Evolutionary conservation across 495 filamentous ascomycete genomes (phyloP).

Genomic region (Daldinia caldariorum): DNA sequence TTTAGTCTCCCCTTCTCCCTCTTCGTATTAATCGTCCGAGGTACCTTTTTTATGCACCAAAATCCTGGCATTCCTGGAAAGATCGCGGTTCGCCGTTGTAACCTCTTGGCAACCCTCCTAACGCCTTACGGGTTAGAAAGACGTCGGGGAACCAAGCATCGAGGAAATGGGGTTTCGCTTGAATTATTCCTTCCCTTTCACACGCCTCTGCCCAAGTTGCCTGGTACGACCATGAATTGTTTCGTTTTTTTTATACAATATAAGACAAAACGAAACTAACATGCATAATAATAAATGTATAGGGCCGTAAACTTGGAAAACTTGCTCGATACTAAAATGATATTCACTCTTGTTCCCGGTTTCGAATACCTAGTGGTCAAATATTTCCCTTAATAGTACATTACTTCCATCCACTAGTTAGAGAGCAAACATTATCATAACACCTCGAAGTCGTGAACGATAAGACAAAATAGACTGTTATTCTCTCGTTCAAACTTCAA

Average conservation of each 20-base stretch:
- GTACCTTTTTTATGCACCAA: slow-evolving; percentile 18
- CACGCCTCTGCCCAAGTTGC: too few relatives aligned
- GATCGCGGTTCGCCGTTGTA: slow-evolving; percentile 24
- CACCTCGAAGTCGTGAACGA: slow-evolving; percentile 40
- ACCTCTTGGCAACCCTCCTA: slow-evolving; percentile 36
- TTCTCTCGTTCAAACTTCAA: slow-evolving; percentile 41
- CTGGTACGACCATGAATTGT: too few relatives aligned
- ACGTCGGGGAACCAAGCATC: slow-evolving; percentile 14
- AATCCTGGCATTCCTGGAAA: neutral
- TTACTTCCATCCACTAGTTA: slow-evolving; percentile 34
- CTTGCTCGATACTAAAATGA: slow-evolving; percentile 27
- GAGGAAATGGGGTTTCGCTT: slow-evolving; percentile 7
- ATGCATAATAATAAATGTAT: neutral
- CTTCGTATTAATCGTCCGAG: slow-evolving; percentile 37
- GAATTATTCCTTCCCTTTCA: neutral
- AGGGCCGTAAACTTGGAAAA: neutral
- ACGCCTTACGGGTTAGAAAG: slow-evolving; percentile 25
- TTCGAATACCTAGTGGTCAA: slow-evolving; percentile 40
- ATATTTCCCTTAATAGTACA: slow-evolving; percentile 43
- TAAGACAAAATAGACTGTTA: slow-evolving; percentile 45
- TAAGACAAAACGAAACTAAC: neutral
- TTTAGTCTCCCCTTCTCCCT: slow-evolving; percentile 28
- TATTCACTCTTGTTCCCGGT: slow-evolving; percentile 35
- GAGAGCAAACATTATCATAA: slow-evolving; percentile 37
- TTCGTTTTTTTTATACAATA: neutral